Evolutionary conservation across 1,284 basidiomycete species (phyloP).

Genomic region (Afroboletus lepidellus): DNA sequence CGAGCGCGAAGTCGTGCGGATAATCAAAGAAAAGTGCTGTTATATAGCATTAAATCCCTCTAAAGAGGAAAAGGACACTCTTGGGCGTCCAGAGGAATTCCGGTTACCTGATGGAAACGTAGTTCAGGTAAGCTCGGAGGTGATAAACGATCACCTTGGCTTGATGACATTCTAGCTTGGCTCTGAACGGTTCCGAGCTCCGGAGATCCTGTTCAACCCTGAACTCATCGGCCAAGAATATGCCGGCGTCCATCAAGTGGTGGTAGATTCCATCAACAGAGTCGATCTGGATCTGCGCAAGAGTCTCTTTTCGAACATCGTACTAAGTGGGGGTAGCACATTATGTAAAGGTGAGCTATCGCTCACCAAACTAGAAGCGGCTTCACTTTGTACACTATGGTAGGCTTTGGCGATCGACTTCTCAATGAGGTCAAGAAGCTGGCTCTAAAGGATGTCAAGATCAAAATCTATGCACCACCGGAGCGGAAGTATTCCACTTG

Average conservation of each 20-base stretch:
- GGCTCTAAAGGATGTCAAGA: conserved; percentile 96
- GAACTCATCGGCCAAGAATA: conserved; percentile 96
- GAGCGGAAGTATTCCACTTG: conserved; percentile 99
- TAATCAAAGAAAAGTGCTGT: conserved; percentile 98
- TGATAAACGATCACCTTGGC: not conserved
- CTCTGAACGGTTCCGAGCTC: conserved; percentile 92
- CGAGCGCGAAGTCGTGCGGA: conserved; percentile 94
- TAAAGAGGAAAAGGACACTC: conserved; percentile 93
- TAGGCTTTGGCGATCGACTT: conserved; percentile 95
- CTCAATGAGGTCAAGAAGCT: conserved; percentile 95
- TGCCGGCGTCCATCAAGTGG: conserved; percentile 94
- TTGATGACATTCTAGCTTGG: conserved; percentile 64
- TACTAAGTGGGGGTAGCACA: conserved; percentile 95
- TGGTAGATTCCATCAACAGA: conserved; percentile 84
- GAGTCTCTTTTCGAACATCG: conserved; percentile 94
- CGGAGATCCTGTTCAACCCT: conserved; percentile 98
- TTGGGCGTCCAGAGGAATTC: conserved; percentile 84
- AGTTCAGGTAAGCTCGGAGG: conserved; percentile 64
- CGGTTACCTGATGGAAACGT: conserved; percentile 93
- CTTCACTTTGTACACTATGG: conserved; percentile 9
- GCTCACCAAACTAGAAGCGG: conserved; percentile 1
- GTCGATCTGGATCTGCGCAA: conserved; percentile 92
- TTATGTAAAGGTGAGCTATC: conserved; percentile 74
- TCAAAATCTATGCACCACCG: conserved; percentile 99
- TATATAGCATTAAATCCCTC: conserved; percentile 89